Evolutionary conservation across 2,329 filamentous ascomycete species (phyloP).

Genomic region (Beauveria scarabaeidicola): DNA sequence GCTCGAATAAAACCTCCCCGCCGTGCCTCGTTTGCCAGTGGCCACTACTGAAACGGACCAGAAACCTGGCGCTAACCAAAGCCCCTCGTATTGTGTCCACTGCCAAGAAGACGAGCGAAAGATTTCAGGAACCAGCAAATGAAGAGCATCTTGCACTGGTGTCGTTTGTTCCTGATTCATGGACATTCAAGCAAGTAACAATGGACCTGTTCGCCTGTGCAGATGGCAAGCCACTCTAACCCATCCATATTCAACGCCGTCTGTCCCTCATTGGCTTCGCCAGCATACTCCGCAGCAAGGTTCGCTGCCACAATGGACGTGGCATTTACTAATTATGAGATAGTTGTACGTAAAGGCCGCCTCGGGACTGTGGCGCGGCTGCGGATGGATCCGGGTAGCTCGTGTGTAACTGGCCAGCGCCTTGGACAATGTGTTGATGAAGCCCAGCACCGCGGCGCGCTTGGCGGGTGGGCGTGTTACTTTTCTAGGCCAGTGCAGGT

Average conservation of each 20-base stretch:
- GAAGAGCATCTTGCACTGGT: no score
- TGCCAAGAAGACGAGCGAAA: neutral
- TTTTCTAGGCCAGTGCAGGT: conserved; percentile 65
- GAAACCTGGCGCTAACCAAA: neutral
- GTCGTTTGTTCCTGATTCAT: no score
- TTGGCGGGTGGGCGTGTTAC: conserved; percentile 68
- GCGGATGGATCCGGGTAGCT: conserved; percentile 56
- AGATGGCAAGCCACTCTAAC: neutral
- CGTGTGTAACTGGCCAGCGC: conserved; percentile 59
- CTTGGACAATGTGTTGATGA: conserved; percentile 58
- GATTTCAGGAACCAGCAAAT: neutral
- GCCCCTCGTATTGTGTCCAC: neutral
- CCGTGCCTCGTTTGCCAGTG: neutral
- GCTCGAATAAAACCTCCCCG: neutral
- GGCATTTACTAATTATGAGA: conserved; percentile 50
- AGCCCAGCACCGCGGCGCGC: conserved; percentile 58
- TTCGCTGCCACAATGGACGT: conserved; percentile 57
- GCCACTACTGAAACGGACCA: conserved; percentile 5
- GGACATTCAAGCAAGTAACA: neutral
- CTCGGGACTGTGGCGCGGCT: conserved; percentile 33
- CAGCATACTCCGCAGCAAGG: conserved; percentile 52
- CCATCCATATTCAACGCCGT: neutral
- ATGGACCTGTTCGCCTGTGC: neutral
- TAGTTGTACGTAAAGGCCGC: conserved; percentile 63
- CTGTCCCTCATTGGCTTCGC: conserved; percentile 39